Evolutionary conservation across 805 yeast species (phyloP), one percentile per base, ranked within the genome.

Genomic region (Saccharomyces jurei): DNA sequence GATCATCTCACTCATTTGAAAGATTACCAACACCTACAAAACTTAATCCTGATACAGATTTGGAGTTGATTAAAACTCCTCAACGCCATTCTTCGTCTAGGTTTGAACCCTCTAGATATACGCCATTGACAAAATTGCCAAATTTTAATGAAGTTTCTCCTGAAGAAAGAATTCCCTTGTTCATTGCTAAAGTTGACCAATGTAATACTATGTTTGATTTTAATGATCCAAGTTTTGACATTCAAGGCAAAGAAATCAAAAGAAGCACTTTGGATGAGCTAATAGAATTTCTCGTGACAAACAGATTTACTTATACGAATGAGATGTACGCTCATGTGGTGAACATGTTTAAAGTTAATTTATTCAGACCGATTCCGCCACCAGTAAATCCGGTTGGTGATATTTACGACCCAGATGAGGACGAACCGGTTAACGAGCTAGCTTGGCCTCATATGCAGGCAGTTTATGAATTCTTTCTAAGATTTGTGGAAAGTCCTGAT

Each of bases 401-500:
- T 60, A 81, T 92, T 44, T 94, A 81, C 71, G 99, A 94, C 65
- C 99, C 99, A 0, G 99, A 94, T 72, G 99, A 94, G 73, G 99
- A 94, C 74, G 99, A 94, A 72, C 98, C 98, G 2, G 96, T 94
- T 41, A 83, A 84, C 63, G 98, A 94, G 69, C 81, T 92, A 59
- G 91, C 97, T 9, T 94, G 99, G 99, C 96, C 98, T 11, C 99
- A 94, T 70, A 94, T 94, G 98, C 96, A 89, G 71, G 81, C 90
- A 47, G 96, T 91, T 31, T 94, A 94, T 74, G 98, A 94, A 71
- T 89, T 94, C 65, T 92, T 94, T 68, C 75, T 94, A 56, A 77
- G 96, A 64, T 92, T 94, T 71, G 85, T 94, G 52, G 98, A 94
- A 73, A 84, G 92, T 59, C 95, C 96, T 2, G 97, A 91, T 72